Evolutionary conservation across 495 filamentous ascomycete species (phyloP), one percentile per base, ranked within the genome.

Genomic region (Aspergillus campestris): DNA sequence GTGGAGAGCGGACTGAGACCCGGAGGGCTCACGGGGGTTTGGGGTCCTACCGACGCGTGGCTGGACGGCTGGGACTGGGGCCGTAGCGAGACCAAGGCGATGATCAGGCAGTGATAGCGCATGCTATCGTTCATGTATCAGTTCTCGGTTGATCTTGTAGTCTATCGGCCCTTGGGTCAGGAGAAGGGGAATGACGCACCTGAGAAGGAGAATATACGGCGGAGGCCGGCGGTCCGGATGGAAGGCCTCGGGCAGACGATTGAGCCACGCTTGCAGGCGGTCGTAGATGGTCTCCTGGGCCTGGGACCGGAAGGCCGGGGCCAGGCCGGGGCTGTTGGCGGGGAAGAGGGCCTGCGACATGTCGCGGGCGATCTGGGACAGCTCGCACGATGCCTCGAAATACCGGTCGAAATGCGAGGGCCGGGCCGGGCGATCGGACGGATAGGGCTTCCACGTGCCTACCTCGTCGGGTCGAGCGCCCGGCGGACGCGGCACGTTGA

Each of bases 331-430:
- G 14, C 24, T 35, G 11, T 57, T 45, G 32, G 57, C 47, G 3
- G 56, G 48, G 42, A 70, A 73, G 45, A 70, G 60, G 9, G 44
- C 57, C 13, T 55, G 59, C 5, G 70, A 73, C 18, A 73, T 67
- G 45, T 71, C 66, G 6, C 65, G 53, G 5, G 66, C 60, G 36
- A 73, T 70, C 1, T 64, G 62, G 9, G 63, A 69, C 12, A 73
- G 34, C 33, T 61, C 62, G 48, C 64, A 69, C 9, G 61, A 57
- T 40, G 69, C 56, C 7, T 68, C 62, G 35, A 73, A 69, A 42
- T 61, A 73, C 15, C 62, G 56, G 32, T 56, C 59, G 9, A 65
- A 39, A 32, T 62, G 61, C 1, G 66, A 59, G 6, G 57, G 59
- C 3, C 65, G 56, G 2, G 57, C 34, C 8, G 57, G 39, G 4